A percentile compares a stretch with the other conserved stretches of the same genome.
These are phyloP conservation scores for Gossypium davidsonii DNA, from an alignment of 441 rosid genomes.

Conservation along the genomic window DNA sequence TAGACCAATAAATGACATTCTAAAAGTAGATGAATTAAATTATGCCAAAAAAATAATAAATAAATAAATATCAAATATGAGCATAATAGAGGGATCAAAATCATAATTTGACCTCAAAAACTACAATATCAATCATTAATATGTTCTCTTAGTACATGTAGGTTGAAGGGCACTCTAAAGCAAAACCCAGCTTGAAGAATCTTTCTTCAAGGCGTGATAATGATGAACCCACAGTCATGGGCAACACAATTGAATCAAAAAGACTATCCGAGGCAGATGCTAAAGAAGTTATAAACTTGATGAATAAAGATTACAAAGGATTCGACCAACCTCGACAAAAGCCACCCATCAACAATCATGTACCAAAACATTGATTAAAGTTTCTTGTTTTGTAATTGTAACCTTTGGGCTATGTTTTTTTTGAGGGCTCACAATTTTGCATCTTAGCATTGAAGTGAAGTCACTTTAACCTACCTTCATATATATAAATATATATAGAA, in stretches of 20 bases:
- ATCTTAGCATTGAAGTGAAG: not conserved
- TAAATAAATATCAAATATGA: no score
- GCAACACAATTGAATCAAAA: not conserved
- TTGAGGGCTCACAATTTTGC: not conserved
- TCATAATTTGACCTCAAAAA: no score
- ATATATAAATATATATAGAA: no score
- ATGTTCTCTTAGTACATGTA: not conserved
- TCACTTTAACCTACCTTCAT: not conserved
- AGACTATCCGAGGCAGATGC: not conserved
- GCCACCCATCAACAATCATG: conserved; percentile 50
- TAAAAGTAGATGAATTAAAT: no score
- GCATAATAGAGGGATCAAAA: no score
- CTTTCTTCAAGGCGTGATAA: not conserved
- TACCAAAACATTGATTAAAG: conserved; percentile 29
- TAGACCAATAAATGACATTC: no score
- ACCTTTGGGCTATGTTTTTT: conserved; percentile 5
- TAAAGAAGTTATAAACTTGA: not conserved
- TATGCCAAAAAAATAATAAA: no score
- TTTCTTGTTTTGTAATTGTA: not conserved
- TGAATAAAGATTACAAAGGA: conserved; percentile 13
- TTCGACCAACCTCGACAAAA: conserved; percentile 31
- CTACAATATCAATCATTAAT: not conserved
- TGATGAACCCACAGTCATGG: not conserved
- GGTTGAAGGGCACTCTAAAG: not conserved
- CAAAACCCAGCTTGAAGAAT: not conserved